Conservation (phyloP, 352 stramenopile species). For the Phytopythium mirpurense region DNA sequence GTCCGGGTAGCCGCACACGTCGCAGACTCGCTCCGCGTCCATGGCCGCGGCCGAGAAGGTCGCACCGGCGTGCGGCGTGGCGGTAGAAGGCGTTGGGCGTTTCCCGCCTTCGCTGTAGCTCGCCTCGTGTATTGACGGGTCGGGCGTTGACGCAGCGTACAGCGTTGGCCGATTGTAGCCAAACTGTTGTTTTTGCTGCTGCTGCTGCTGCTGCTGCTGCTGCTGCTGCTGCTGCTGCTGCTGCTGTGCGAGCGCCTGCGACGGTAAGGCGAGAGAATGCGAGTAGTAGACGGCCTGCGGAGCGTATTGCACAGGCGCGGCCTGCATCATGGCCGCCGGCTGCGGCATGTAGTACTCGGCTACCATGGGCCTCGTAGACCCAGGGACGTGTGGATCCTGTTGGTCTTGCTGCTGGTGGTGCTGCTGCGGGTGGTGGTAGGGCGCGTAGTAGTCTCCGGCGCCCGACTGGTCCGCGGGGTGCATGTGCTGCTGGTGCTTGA, state of each 20-base stretch:
- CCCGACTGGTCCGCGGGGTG: constrained; percentile 1
- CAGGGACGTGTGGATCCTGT: not conserved
- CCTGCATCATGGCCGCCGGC: constrained; percentile 3
- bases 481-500: constrained; percentile 5
- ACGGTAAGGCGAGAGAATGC: not conserved
- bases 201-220: constrained; percentile 4
- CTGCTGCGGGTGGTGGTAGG: constrained; percentile 7
- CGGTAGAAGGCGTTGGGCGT: not conserved
- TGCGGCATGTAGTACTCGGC: constrained; percentile 5
- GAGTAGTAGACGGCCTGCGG: constrained; percentile 5
- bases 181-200: constrained; percentile 5
- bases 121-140: not conserved
- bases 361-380: constrained; percentile 4
- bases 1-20: constrained; percentile 76
- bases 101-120: not conserved
- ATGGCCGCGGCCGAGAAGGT: constrained; percentile 6
- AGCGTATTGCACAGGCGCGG: not conserved
- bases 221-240: constrained; percentile 5
- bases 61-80: constrained; percentile 7
- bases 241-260: not conserved
- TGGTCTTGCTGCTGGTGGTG: constrained; percentile 4
- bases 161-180: constrained; percentile 5
- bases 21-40: constrained; percentile 38
- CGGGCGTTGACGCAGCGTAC: not conserved
- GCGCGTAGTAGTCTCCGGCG: constrained; percentile 6